Percentiles rank a stretch among this genome's conserved stretches.
Conservation (phyloP, 2,329 filamentous ascomycete genomes). For the Trichoderma simmonsii region DNA sequence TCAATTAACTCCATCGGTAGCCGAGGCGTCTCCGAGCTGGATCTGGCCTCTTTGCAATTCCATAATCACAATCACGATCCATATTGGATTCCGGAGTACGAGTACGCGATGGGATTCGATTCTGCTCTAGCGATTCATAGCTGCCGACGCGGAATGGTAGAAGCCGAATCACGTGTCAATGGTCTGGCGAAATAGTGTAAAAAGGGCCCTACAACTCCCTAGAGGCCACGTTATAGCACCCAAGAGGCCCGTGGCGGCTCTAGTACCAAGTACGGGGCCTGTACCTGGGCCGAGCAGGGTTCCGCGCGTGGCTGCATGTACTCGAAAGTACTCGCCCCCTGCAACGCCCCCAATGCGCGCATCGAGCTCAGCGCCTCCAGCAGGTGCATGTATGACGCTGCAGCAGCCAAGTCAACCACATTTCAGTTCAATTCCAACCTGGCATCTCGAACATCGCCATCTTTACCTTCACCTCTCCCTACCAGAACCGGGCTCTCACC, state of each 20-base stretch:
- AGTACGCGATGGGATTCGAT: not conserved
- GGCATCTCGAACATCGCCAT: conserved; percentile 11
- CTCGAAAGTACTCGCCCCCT: not conserved
- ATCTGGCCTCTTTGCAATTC: not conserved
- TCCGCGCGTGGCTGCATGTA: not conserved
- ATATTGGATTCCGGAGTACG: not conserved
- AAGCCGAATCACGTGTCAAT: conserved; percentile 18
- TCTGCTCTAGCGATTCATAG: not conserved
- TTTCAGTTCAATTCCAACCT: conserved; percentile 19
- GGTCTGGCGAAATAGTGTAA: not conserved
- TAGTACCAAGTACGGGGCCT: not conserved
- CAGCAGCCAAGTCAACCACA: conserved; percentile 33
- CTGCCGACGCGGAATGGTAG: not conserved
- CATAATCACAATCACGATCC: not conserved
- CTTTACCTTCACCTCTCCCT: not conserved
- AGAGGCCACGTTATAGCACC: conserved; percentile 11
- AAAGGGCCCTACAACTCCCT: not conserved
- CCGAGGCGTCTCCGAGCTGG: not conserved
- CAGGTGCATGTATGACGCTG: conserved; percentile 25
- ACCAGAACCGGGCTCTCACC: not conserved
- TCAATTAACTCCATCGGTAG: not conserved
- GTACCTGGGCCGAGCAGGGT: not conserved
- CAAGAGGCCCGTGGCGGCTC: not conserved
- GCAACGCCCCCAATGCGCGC: not conserved
- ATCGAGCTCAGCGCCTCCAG: not conserved